These are phyloP conservation scores for Tetratostichococcus sp. DNA, from an alignment of 139 green algal species.

Conservation along the genomic window DNA sequence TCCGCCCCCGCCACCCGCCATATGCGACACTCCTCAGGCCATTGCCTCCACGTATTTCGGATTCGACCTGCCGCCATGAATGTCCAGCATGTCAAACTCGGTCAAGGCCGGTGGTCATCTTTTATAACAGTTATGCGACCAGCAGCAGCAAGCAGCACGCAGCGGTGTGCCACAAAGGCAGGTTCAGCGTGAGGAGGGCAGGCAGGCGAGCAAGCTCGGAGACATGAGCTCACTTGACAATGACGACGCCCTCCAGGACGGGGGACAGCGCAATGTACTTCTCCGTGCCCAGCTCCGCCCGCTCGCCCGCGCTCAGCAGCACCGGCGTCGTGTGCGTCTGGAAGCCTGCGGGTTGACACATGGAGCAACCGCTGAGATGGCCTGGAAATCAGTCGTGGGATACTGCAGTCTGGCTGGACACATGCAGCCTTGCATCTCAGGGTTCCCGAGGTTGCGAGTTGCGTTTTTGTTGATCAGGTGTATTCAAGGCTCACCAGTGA, in stretches of 20 bases:
- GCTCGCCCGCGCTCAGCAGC: constrained; percentile 84
- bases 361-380: too few relatives aligned
- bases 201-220: too few relatives aligned
- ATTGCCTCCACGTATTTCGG: constrained; percentile 89
- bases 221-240: constrained; percentile 56
- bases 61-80: constrained; percentile 68
- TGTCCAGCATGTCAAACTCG: not conserved
- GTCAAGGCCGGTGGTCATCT: too few relatives aligned
- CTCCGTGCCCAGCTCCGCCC: constrained; percentile 92
- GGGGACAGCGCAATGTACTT: constrained; percentile 84
- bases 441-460: not conserved
- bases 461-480: not conserved
- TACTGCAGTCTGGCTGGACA: too few relatives aligned
- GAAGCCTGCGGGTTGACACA: constrained; percentile 41
- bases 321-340: constrained; percentile 98
- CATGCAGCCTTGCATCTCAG: too few relatives aligned
- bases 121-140: too few relatives aligned
- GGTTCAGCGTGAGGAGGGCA: too few relatives aligned
- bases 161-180: too few relatives aligned
- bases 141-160: too few relatives aligned
- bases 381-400: too few relatives aligned
- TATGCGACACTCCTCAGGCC: constrained; percentile 32
- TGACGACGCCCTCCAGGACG: constrained; percentile 91
- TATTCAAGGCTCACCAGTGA: constrained; percentile 70
- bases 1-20: too few relatives aligned